Percentiles rank a stretch among this genome's conserved stretches.
Evolutionary conservation across 129 eudicot genomes (phyloP).

Genomic region (Helianthus tuberosus): DNA sequence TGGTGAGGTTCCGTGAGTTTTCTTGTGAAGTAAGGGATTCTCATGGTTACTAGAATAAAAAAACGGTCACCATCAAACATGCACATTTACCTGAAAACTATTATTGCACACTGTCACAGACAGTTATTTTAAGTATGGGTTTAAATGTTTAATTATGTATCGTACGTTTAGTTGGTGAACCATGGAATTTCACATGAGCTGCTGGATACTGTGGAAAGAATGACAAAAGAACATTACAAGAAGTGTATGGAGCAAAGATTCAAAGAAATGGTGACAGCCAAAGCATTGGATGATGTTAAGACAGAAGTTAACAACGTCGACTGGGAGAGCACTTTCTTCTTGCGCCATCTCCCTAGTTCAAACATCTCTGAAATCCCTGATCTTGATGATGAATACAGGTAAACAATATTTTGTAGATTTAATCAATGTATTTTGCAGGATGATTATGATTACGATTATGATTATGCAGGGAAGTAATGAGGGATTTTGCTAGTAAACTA

Average conservation of each 20-base stretch:
- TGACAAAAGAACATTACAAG: slow-evolving; percentile 62
- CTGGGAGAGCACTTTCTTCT: slow-evolving; percentile 65
- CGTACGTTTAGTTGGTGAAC: slow-evolving; percentile 49
- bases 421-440: slow-evolving; percentile 1
- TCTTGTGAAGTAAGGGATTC: too few species aligned
- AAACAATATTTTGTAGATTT: background rate
- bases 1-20: too few species aligned
- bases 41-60: too few species aligned
- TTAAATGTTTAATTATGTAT: background rate
- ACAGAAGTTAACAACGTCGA: slow-evolving; percentile 49
- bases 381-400: slow-evolving; percentile 55
- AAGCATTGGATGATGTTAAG: slow-evolving; percentile 47
- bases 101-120: background rate
- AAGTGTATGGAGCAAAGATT: slow-evolving; percentile 62
- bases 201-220: slow-evolving; percentile 54
- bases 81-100: background rate
- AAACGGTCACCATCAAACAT: background rate
- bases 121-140: background rate
- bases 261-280: slow-evolving; percentile 59
- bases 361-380: slow-evolving; percentile 53
- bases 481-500: slow-evolving; percentile 51
- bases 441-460: background rate
- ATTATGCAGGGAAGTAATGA: slow-evolving; percentile 52
- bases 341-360: slow-evolving; percentile 55
- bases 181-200: slow-evolving; percentile 61